Evolutionary conservation across 306 rosid species (phyloP), one percentile per base, ranked within the genome.

Genomic region (Citrullus amarus): DNA sequence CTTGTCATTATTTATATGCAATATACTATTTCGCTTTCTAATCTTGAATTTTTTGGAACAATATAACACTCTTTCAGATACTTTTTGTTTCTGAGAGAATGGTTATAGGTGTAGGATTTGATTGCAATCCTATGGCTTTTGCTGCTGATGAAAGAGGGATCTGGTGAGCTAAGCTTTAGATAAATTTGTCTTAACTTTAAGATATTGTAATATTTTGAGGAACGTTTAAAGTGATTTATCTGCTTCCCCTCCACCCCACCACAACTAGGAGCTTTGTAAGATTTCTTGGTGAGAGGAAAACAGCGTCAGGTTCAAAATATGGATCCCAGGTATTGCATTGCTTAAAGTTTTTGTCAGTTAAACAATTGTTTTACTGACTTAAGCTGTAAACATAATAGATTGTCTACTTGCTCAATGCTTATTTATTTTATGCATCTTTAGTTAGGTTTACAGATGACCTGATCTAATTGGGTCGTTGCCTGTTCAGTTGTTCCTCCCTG

Each of bases 41-140:
- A 55, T 70, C 72, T 82, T 78, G 79, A 80, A 62, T 57, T 80
- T 86, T 77, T 74, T 9, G 87, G 82, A 62, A 79, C 80, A 76
- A 60, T 81, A 71, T 82, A 76, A 60, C 78, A 76, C 60, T 56
- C 58, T 84, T 87, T 87, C 98, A 95, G 99, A 93, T 95, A 70
- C 61, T 91, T 79, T 95, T 95, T 92, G 84, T 95, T 69, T 91
- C 97, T 86, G 99, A 92, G 87, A 90, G 80, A 81, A 87, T 88
- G 83, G 88, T 91, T 62, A 87, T 95, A 78, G 99, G 99, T 5
- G 97, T 90, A 80, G 99, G 99, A 83, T 92, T 83, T 55, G 99
- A 92, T 80, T 91, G 97, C 85, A 88, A 72, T 81, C 98, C 99
- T 30, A 88, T 92, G 97, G 91, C 89, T 62, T 95, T 95, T 83